These are phyloP conservation scores for Cenchrus purpureus DNA, from an alignment of 176 grass and related monocot species.

Conservation along the genomic window DNA sequence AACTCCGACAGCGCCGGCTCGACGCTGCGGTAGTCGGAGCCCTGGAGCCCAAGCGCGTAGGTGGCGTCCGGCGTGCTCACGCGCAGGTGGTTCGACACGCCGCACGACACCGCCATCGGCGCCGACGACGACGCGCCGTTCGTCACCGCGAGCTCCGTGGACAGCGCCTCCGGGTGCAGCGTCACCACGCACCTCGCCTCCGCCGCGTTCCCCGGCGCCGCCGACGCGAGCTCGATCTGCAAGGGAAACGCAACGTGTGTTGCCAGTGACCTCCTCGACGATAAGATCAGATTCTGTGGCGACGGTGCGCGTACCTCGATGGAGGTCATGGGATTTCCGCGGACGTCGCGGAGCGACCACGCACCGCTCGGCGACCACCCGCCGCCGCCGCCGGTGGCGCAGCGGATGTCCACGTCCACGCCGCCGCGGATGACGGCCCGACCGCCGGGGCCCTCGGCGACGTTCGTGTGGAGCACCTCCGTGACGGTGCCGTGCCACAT, in stretches of 20 bases:
- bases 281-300: not conserved
- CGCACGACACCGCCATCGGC: slow-evolving; percentile 52
- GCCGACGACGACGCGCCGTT: slow-evolving; percentile 45
- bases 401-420: slow-evolving; percentile 54
- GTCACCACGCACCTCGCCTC: slow-evolving; percentile 64
- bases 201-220: slow-evolving; percentile 40
- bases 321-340: slow-evolving; percentile 52
- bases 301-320: slow-evolving; percentile 48
- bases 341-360: slow-evolving; percentile 69
- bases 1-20: slow-evolving; percentile 60
- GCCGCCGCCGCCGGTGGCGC: not conserved
- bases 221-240: slow-evolving; percentile 58
- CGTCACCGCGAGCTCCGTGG: slow-evolving; percentile 50
- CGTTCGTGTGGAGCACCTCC: slow-evolving; percentile 75
- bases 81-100: slow-evolving; percentile 72
- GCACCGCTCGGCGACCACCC: slow-evolving; percentile 46
- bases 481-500: slow-evolving; percentile 80
- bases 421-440: slow-evolving; percentile 61
- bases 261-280: not conserved
- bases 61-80: slow-evolving; percentile 85
- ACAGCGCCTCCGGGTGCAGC: slow-evolving; percentile 53
- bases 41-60: slow-evolving; percentile 67
- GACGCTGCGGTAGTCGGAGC: slow-evolving; percentile 62
- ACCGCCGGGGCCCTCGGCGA: slow-evolving; percentile 39
- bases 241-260: not conserved